Evolutionary conservation across 2,329 filamentous ascomycete species (phyloP), one percentile per base, ranked within the genome.

Genomic region (Aspergillus fumigatus): DNA sequence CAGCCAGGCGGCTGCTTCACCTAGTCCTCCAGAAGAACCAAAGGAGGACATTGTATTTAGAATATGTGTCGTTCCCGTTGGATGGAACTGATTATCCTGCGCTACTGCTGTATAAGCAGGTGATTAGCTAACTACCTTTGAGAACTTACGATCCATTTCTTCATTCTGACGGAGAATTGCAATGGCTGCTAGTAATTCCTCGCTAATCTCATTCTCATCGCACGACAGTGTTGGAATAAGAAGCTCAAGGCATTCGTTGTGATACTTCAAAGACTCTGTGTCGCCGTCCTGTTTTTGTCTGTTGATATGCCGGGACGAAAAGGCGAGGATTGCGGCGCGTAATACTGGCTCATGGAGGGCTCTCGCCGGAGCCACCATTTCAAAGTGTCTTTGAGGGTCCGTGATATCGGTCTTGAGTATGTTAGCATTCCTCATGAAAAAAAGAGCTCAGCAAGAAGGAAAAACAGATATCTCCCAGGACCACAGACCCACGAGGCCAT

Each of bases 1-100:
- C 21, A 74, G 64, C 73, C 73, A 75, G 21, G 70, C 71, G n/a
- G 73, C 71, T 8, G 72, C 72, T 54, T 75, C 73, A 0, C 70
- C 69, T 3, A 75, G 60, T 5, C 73, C 73, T n/a, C 73, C 73
- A 0, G 70, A 73, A 1, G 69, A 68, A 4, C 71, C 72, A 52
- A 75, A 73, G 2, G 64, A 68, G 1, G 72, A 71, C 9, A 75
- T 67, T 1, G 70, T 69, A 35, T 70, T 72, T n/a, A 75, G 61
- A 3, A 76, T 69, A 25, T 66, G 68, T 4, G 69, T 71, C 17
- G 71, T 70, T 2, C 72, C 73, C 17, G 68, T 67, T 1, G 75
- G 56, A 55, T 75, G 73, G 25, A 70, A 68, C 49, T 68, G 65
- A 40, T 70, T 66, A 48, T 76, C 73, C 51, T 71, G 61, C 4